phyloP scores from a whole-genome alignment of 257 asterid species.

The Solanum boliviense region DNA sequence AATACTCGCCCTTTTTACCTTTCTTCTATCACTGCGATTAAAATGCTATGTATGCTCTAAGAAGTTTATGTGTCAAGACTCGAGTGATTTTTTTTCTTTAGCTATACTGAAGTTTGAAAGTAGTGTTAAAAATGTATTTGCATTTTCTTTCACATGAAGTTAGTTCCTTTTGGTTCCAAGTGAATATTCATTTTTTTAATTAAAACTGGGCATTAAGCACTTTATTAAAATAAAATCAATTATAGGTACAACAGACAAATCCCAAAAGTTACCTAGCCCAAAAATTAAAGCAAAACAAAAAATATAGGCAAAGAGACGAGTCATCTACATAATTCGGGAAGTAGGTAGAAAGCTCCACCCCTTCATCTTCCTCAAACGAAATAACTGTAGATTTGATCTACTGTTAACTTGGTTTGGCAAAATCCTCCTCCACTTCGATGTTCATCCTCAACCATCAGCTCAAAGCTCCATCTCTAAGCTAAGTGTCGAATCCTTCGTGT shows the following conservation, averaged over 20 bases:
- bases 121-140: neutral
- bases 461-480: neutral
- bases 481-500: neutral
- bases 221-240: too few species aligned
- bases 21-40: neutral
- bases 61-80: neutral
- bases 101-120: neutral
- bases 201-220: too few species aligned
- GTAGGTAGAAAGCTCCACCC: neutral
- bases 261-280: too few species aligned
- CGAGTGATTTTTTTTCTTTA: neutral
- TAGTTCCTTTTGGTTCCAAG: neutral
- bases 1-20: neutral
- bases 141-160: neutral
- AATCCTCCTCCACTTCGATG: too few species aligned
- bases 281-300: too few species aligned
- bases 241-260: too few species aligned
- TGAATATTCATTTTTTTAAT: too few species aligned
- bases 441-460: neutral
- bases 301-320: too few species aligned
- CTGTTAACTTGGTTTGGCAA: too few species aligned
- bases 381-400: neutral
- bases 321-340: too few species aligned
- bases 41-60: neutral
- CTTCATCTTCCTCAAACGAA: neutral